These are phyloP conservation scores for Madurella mycetomatis DNA, from an alignment of 2,329 filamentous ascomycete species.

Conservation along the genomic window DNA sequence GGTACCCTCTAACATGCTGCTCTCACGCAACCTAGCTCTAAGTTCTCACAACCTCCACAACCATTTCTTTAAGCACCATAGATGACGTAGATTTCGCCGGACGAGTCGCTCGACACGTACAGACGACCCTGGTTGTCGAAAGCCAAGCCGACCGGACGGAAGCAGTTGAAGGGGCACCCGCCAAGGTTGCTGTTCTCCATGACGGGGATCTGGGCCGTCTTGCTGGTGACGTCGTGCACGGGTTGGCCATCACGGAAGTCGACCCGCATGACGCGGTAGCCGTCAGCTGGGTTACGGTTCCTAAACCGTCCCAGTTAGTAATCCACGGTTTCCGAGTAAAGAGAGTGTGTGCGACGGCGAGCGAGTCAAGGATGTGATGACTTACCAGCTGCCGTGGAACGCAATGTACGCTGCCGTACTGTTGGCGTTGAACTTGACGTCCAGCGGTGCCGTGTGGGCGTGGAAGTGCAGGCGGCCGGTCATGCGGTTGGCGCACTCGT, in stretches of 20 bases:
- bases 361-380: slow-evolving; percentile 9
- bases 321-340: background rate
- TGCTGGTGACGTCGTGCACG: slow-evolving; percentile 32
- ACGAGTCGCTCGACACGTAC: slow-evolving; percentile 50
- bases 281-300: slow-evolving; percentile 31
- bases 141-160: slow-evolving; percentile 47
- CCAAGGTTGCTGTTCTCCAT: slow-evolving; percentile 45
- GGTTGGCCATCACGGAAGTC: slow-evolving; percentile 34
- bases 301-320: slow-evolving; percentile 19
- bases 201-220: slow-evolving; percentile 42
- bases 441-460: slow-evolving; percentile 60
- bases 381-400: slow-evolving; percentile 56
- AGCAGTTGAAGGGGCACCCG: slow-evolving; percentile 44
- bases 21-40: no score
- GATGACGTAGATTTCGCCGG: slow-evolving; percentile 50
- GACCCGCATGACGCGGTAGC: slow-evolving; percentile 36
- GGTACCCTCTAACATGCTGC: no score
- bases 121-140: slow-evolving; percentile 42
- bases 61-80: slow-evolving; percentile 16
- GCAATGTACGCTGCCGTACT: slow-evolving; percentile 55
- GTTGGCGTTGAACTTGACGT: slow-evolving; percentile 56
- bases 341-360: background rate
- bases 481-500: slow-evolving; percentile 28
- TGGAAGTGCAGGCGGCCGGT: slow-evolving; percentile 45
- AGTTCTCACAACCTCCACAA: background rate